Evolutionary conservation across 345 rosid genomes (phyloP).

Genomic region (Eucalyptus erythrocorys): DNA sequence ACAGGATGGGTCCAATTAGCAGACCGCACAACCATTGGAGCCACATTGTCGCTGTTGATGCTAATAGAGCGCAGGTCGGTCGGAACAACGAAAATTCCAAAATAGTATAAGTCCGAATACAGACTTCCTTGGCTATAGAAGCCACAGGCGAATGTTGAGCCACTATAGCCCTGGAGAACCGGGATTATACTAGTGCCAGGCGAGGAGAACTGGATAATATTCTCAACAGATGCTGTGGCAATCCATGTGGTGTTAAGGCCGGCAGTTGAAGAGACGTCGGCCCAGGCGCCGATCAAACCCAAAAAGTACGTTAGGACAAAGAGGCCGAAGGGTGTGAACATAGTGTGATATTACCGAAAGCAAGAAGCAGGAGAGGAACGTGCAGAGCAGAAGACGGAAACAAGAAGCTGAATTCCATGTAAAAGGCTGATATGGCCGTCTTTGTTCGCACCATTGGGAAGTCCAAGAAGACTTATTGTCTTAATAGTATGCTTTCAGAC

Average conservation of each 20-base stretch:
- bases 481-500: neutral
- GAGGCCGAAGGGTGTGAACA: neutral
- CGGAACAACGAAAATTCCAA: neutral
- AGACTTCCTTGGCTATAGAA: neutral
- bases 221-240: neutral
- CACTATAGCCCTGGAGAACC: neutral
- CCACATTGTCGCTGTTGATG: neutral
- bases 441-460: neutral
- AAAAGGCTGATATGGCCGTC: neutral
- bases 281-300: neutral
- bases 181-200: neutral
- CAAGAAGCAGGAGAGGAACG: neutral
- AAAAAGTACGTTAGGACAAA: neutral
- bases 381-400: neutral
- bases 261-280: neutral
- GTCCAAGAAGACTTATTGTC: neutral
- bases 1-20: constrained; percentile 8
- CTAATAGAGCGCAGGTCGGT: too few relatives aligned
- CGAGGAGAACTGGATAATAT: neutral
- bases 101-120: neutral
- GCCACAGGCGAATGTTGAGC: neutral
- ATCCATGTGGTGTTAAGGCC: neutral
- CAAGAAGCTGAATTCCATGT: neutral
- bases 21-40: constrained; percentile 3
- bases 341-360: neutral